These are phyloP conservation scores for Globisporangium takayamanum DNA, from an alignment of 352 stramenopile species.

Conservation along the genomic window DNA sequence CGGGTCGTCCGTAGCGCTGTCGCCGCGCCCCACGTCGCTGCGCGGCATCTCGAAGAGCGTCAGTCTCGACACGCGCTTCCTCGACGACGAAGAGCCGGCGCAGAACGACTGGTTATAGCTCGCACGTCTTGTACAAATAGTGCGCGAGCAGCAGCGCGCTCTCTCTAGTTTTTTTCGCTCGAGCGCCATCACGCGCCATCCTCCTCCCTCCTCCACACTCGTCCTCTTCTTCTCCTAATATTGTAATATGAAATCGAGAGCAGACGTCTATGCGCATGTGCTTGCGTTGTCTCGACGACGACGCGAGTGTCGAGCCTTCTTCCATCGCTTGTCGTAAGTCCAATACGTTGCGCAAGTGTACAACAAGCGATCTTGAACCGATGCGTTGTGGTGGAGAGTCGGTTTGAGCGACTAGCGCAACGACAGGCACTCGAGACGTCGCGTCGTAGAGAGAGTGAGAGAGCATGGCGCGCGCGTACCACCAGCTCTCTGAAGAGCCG, in stretches of 20 bases:
- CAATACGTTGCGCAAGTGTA: neutral
- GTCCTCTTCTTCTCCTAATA: slow-evolving; percentile 8
- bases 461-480: slow-evolving; percentile 25
- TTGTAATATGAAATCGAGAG: slow-evolving; percentile 17
- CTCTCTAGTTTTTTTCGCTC: neutral
- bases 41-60: slow-evolving; percentile 72
- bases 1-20: slow-evolving; percentile 46
- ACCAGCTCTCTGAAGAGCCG: slow-evolving; percentile 17
- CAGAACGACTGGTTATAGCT: slow-evolving; percentile 75
- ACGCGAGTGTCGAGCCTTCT: too few relatives aligned
- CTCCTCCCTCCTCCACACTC: neutral
- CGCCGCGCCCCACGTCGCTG: slow-evolving; percentile 32
- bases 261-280: neutral
- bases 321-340: too few relatives aligned
- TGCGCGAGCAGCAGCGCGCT: neutral
- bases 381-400: neutral
- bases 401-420: slow-evolving; percentile 7
- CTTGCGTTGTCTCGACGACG: too few relatives aligned
- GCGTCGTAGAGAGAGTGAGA: neutral
- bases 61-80: slow-evolving; percentile 40
- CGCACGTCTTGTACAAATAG: slow-evolving; percentile 16
- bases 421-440: neutral
- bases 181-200: too few relatives aligned
- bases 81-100: slow-evolving; percentile 64
- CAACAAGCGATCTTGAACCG: slow-evolving; percentile 3